Evolutionary conservation across 2,329 filamentous ascomycete genomes (phyloP).

Genomic region (Hymenoscyphus fructigenus): DNA sequence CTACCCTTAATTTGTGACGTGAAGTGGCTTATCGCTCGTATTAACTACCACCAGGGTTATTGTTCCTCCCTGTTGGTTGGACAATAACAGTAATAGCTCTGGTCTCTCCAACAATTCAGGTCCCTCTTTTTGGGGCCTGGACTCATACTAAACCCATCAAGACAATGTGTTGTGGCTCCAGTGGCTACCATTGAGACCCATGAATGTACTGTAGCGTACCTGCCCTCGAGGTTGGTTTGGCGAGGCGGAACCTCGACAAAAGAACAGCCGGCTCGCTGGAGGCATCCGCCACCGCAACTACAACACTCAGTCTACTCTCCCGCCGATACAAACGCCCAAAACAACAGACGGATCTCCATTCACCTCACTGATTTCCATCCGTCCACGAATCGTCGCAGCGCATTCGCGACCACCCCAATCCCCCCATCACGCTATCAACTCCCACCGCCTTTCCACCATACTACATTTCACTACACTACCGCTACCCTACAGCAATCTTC

Average conservation of each 20-base stretch:
- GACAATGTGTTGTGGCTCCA: no score
- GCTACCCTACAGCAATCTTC: constrained; percentile 5
- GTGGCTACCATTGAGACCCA: no score
- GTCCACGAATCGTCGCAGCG: not conserved
- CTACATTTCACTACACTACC: not conserved
- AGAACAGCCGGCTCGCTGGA: not conserved
- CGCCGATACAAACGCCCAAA: not conserved
- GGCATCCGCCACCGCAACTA: not conserved
- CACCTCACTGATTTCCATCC: not conserved
- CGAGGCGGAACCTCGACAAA: not conserved
- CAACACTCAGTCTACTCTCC: not conserved
- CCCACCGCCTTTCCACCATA: not conserved
- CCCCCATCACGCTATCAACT: not conserved
- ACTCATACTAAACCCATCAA: no score
- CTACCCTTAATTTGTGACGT: not conserved
- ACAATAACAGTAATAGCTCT: no score
- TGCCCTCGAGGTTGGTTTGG: not conserved
- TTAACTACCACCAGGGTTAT: no score
- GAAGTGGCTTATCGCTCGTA: not conserved
- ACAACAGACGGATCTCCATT: not conserved
- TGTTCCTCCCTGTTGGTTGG: no score
- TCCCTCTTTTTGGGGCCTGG: no score
- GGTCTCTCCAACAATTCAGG: no score
- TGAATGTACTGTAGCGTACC: not conserved
- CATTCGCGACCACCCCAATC: not conserved